Evolutionary conservation across 2,329 filamentous ascomycete genomes (phyloP).

Genomic region (Colletotrichum sp.): DNA sequence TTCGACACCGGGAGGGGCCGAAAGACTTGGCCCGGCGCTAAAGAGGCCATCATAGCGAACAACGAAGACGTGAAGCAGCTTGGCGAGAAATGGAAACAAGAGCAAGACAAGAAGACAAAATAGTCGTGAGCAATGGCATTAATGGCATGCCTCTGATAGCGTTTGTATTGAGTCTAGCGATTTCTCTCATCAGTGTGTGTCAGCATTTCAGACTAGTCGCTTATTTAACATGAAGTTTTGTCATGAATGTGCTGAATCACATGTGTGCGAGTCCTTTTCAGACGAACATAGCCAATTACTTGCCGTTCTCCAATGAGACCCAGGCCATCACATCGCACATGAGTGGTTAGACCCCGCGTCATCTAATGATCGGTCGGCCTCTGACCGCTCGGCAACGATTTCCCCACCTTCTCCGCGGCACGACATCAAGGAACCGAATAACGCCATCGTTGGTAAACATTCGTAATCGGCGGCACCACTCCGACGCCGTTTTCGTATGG

Average conservation of each 20-base stretch:
- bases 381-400: background rate
- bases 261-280: rapidly evolving
- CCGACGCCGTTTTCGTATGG: no score
- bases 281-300: background rate
- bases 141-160: rapidly evolving
- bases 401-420: conserved; percentile 10
- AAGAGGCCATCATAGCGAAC: conserved; percentile 31
- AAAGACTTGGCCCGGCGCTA: conserved; percentile 44
- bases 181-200: background rate
- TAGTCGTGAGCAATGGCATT: background rate
- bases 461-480: background rate
- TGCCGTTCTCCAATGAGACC: background rate
- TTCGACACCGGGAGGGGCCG: conserved; percentile 44
- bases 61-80: conserved; percentile 28
- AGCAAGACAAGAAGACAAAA: background rate
- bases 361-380: background rate
- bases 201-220: background rate
- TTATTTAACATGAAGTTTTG: background rate
- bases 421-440: conserved; percentile 6
- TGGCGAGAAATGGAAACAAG: background rate
- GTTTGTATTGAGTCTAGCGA: background rate
- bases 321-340: background rate
- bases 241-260: background rate
- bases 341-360: background rate
- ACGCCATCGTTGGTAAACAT: background rate